Base-by-base conservation (phyloP, 2,329 filamentous ascomycete genomes). In the Aspergillus chevalieri region DNA sequence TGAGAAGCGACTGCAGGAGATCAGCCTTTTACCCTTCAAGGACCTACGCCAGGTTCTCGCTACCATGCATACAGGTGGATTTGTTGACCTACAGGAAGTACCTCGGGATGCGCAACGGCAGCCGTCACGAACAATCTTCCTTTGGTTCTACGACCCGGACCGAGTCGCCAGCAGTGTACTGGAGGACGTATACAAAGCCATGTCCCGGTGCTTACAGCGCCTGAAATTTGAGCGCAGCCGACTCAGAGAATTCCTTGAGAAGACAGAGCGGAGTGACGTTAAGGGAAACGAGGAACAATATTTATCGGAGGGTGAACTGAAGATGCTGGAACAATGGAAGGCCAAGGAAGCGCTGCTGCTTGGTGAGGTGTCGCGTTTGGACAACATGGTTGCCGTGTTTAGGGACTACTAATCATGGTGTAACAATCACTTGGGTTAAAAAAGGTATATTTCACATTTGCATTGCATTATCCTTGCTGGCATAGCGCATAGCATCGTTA, bases 71-170 rank as follows among this genome's bases (percentile, higher is more conserved):
- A 84, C 89, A 66, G 83, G 84, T 15, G 92, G 93, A 2, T 85
- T 93, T 52, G 83, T 95, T 10, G 89, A 97, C 57, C 82, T 95
- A 5, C 93, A 98, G 67, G 93, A 98, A 72, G 86, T 98, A 0
- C 93, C 93, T 0, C 87, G 88, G 57, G 92, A 97, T 62, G 86
- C 86, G 56, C 85, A 84, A 53, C 85, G 90, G 30, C 81, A 87
- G 59, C 88, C 91, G 0, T 87, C 85, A 54, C 83, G 89, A 47
- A 95, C 90, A 0, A 80, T 95, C 21, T 97, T 91, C 66, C 81
- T 97, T 49, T 96, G 91, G 85, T 95, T 84, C 75, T 95, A 89
- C 68, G 91, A 97, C 64, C 75, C 80, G 9, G 82, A 89, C 43
- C 81, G 87, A 43, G 85, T 86, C 6, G 76, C 84, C 44, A 78